Evolutionary conservation across 345 rosid species (phyloP).

Genomic region (Streptanthus diversifolius): DNA sequence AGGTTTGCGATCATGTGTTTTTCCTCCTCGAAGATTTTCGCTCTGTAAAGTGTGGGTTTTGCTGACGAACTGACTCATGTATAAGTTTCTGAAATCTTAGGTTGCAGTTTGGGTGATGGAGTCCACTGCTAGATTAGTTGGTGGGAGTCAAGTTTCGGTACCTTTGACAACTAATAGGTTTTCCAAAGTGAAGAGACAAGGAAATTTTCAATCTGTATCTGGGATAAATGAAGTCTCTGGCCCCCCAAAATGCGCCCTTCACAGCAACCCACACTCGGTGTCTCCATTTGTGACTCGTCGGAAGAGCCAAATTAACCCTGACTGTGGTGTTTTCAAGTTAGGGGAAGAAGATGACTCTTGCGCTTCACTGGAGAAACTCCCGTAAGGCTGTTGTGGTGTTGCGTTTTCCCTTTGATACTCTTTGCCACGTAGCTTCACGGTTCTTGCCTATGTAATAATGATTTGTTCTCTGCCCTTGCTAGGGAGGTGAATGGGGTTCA

Average conservation of each 20-base stretch:
- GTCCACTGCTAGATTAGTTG: constrained; percentile 35
- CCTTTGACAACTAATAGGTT: constrained; percentile 38
- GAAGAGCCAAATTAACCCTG: constrained; percentile 49
- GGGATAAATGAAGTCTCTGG: constrained; percentile 17
- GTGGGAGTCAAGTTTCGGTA: constrained; percentile 31
- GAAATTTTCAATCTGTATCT: constrained; percentile 16
- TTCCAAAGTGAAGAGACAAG: constrained; percentile 16
- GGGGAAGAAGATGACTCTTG: constrained; percentile 31
- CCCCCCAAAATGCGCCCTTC: constrained; percentile 1
- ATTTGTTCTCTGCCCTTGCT: constrained; percentile 17
- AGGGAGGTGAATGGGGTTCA: constrained; percentile 41
- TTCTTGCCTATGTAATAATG: constrained; percentile 18
- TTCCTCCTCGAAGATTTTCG: too few species aligned
- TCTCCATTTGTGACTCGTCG: constrained; percentile 35
- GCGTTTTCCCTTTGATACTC: constrained; percentile 21
- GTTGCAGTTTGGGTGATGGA: constrained; percentile 30
- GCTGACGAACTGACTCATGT: too few species aligned
- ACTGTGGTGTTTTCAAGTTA: constrained; percentile 34
- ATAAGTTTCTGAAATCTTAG: neutral
- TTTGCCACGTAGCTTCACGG: neutral
- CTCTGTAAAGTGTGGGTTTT: too few species aligned
- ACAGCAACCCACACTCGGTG: constrained; percentile 22
- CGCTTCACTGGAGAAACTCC: constrained; percentile 28
- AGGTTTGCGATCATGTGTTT: neutral
- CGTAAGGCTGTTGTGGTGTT: constrained; percentile 46